These are phyloP conservation scores for Pythium aristosporum DNA, from an alignment of 352 stramenopile species.

Conservation along the genomic window DNA sequence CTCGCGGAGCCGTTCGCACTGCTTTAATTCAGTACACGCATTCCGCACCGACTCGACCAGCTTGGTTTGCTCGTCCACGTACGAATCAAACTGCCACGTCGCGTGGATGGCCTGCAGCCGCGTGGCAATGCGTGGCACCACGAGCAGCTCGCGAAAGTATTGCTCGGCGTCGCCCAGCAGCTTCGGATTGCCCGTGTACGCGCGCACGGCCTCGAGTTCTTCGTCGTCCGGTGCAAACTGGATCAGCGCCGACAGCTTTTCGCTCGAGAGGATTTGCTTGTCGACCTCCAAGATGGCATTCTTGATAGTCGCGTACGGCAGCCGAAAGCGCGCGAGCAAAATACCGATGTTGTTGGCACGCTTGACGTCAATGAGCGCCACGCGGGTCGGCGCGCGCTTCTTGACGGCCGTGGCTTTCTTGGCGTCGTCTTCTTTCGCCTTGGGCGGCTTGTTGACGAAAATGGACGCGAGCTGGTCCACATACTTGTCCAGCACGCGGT, in stretches of 20 bases:
- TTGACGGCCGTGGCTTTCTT: conserved; percentile 38
- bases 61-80: conserved; percentile 73
- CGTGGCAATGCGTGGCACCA: conserved; percentile 56
- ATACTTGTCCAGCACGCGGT: conserved; percentile 61
- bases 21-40: conserved; percentile 89
- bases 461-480: conserved; percentile 66
- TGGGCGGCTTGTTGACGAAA: conserved; percentile 80
- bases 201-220: conserved; percentile 61
- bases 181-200: conserved; percentile 69
- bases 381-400: conserved; percentile 60
- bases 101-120: conserved; percentile 77
- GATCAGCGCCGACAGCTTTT: conserved; percentile 69
- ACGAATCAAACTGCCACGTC: conserved; percentile 83
- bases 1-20: conserved; percentile 84
- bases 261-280: conserved; percentile 71
- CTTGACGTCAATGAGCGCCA: conserved; percentile 82
- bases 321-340: conserved; percentile 80
- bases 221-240: conserved; percentile 78
- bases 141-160: conserved; percentile 74
- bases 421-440: conserved; percentile 49
- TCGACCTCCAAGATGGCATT: conserved; percentile 78
- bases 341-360: conserved; percentile 87
- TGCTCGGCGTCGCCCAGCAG: conserved; percentile 78
- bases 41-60: conserved; percentile 82
- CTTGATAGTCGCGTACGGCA: conserved; percentile 78